Conservation (phyloP, 306 rosid species). For the Biancaea sappan region DNA sequence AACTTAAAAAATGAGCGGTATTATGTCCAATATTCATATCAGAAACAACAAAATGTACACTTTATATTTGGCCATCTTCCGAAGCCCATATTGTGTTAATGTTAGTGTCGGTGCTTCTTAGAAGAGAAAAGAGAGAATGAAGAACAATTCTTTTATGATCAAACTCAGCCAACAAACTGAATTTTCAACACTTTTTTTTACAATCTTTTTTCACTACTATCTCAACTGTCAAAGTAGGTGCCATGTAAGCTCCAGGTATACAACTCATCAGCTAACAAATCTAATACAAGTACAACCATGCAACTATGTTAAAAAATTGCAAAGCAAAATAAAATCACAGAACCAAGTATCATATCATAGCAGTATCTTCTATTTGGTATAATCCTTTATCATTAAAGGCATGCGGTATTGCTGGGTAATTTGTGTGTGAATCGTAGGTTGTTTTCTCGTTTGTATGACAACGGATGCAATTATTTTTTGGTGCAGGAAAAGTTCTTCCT, state of each 20-base stretch:
- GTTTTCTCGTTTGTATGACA: not conserved
- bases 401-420: constrained; percentile 4
- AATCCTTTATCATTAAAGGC: constrained; percentile 12
- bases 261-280: not conserved
- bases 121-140: not conserved
- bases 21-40: no score
- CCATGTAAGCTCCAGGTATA: not conserved
- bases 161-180: not conserved
- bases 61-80: no score
- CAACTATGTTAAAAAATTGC: no score
- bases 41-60: no score
- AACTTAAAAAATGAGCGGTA: no score
- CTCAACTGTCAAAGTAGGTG: not conserved
- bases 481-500: not conserved
- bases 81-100: no score
- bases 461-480: not conserved
- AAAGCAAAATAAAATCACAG: no score
- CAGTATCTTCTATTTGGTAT: no score
- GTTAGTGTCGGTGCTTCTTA: no score
- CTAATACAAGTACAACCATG: not conserved
- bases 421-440: not conserved
- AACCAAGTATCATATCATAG: not conserved
- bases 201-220: not conserved
- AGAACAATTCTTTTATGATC: not conserved
- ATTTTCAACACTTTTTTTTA: not conserved